Evolutionary conservation across 148 eudicot genomes (phyloP), one percentile per base, ranked within the genome.

Genomic region (Rhododendron williamsianum): DNA sequence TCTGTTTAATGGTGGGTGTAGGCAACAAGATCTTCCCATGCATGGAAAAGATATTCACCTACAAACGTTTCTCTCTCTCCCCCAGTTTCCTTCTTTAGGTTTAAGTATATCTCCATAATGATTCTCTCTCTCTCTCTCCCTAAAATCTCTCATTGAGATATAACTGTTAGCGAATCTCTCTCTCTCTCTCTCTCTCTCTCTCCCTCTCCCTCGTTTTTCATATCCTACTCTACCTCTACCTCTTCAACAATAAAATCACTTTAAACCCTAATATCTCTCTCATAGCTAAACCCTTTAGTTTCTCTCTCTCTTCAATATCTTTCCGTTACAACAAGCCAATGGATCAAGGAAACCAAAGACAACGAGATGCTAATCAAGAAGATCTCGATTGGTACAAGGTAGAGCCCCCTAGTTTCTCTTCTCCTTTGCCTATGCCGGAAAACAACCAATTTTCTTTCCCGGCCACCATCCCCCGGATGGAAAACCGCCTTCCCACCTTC

Each of bases 231-330:
- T 6, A 16, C 38, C 76, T 13, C 41, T 15, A 18, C 38, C 78
- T 38, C 78, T 74, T 19, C 46, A 74, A 36, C 19, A 13, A 35
- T 7, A 36, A 6, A 36, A 38, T 19, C 48, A 4, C 45, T 74
- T 74, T 74, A 77, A 77, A 77, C 80, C 80, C 80, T 77, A 77
- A 41, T 21, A 25, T n/a, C 72, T 65, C 72, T 25, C 78, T 16
- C 80, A 74, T 19, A 43, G 0, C 25, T 3, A 45, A 77, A 23
- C 80, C 51, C 15, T 43, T 77, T 76, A 9, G 12, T 43, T 21
- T 45, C 45, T 43, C 2, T 41, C 51, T 43, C 12, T 77, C 52
- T 43, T 43, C n/a, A 77, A 41, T 77, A 21, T 23, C 27, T 21
- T 77, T 77, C 80, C 16, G 80, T 41, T 77, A 77, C 80, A 67